Evolutionary conservation across 2,329 filamentous ascomycete species (phyloP).

Genomic region (Lomentospora prolificans): DNA sequence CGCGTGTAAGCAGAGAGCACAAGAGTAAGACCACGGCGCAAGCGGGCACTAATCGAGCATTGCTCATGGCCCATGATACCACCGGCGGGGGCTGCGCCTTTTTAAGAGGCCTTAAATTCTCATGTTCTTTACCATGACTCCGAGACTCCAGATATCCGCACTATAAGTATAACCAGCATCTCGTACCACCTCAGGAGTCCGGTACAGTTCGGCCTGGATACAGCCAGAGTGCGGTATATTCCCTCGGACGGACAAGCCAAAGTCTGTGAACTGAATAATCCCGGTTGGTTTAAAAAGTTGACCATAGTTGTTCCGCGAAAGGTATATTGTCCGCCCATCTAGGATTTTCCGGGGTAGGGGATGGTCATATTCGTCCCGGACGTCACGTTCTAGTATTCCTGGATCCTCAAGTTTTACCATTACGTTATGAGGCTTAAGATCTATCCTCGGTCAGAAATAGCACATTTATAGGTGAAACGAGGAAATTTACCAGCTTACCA

Average conservation of each 20-base stretch:
- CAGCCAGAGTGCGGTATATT: constrained; percentile 7
- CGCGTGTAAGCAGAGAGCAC: too few species aligned
- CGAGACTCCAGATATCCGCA: constrained; percentile 17
- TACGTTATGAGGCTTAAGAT: constrained; percentile 16
- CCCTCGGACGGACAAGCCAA: constrained; percentile 12
- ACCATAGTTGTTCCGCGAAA: constrained; percentile 16
- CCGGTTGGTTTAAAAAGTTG: constrained; percentile 12
- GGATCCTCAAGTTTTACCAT: constrained; percentile 14
- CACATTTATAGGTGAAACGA: not conserved
- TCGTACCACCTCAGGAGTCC: constrained; percentile 16
- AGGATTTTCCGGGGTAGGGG: constrained; percentile 15
- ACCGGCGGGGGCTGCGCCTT: too few species aligned
- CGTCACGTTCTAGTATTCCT: constrained; percentile 12
- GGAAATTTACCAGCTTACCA: constrained; percentile 9
- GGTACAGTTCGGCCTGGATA: constrained; percentile 13
- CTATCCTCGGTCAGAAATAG: constrained; percentile 7
- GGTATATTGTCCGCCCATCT: constrained; percentile 13
- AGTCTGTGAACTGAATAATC: constrained; percentile 14
- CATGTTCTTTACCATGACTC: constrained; percentile 13
- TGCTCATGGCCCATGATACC: too few species aligned
- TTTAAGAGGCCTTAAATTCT: not conserved
- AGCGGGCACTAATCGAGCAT: too few species aligned
- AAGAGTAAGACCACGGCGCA: too few species aligned
- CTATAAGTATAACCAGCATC: constrained; percentile 13
- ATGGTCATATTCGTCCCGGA: constrained; percentile 13